Evolutionary conservation across 2,329 filamentous ascomycete genomes (phyloP).

Genomic region (Epichloe festucae): DNA sequence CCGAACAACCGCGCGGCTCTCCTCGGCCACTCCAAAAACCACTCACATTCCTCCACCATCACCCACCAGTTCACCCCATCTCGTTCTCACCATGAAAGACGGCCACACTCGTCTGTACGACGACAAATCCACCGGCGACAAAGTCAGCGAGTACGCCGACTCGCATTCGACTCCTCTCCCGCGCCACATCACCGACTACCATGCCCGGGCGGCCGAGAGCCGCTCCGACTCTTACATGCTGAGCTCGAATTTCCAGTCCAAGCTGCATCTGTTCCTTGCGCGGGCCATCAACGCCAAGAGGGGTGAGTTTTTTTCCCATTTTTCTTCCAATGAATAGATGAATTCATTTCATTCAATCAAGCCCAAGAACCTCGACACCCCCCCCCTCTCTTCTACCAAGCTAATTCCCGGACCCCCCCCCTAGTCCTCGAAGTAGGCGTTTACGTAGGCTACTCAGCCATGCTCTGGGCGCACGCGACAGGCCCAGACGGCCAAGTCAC

Average conservation of each 20-base stretch:
- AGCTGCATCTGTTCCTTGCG: slow-evolving; percentile 28
- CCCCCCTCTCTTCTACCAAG: background rate
- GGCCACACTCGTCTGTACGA: slow-evolving; percentile 27
- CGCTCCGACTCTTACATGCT: slow-evolving; percentile 22
- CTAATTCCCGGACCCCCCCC: background rate
- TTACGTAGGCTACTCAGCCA: slow-evolving; percentile 34
- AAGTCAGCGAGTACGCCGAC: slow-evolving; percentile 30
- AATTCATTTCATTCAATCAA: too few relatives aligned
- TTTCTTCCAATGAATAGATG: too few relatives aligned
- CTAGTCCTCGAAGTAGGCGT: slow-evolving; percentile 36
- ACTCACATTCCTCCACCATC: too few relatives aligned
- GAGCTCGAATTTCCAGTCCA: slow-evolving; percentile 29
- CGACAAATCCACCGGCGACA: slow-evolving; percentile 25
- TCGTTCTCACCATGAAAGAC: slow-evolving; percentile 22
- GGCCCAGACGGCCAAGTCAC: slow-evolving; percentile 29
- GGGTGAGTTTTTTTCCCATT: slow-evolving; percentile 13
- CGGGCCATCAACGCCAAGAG: slow-evolving; percentile 27
- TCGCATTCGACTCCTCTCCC: slow-evolving; percentile 29
- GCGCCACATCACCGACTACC: slow-evolving; percentile 27
- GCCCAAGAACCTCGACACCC: too few relatives aligned
- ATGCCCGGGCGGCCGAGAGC: slow-evolving; percentile 17
- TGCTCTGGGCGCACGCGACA: slow-evolving; percentile 34
- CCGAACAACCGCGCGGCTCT: too few relatives aligned
- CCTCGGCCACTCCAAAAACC: too few relatives aligned
- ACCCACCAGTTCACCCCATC: background rate